Conservation (phyloP, 1,139 yeast genomes). For the Suhomyces coccinellae region DNA sequence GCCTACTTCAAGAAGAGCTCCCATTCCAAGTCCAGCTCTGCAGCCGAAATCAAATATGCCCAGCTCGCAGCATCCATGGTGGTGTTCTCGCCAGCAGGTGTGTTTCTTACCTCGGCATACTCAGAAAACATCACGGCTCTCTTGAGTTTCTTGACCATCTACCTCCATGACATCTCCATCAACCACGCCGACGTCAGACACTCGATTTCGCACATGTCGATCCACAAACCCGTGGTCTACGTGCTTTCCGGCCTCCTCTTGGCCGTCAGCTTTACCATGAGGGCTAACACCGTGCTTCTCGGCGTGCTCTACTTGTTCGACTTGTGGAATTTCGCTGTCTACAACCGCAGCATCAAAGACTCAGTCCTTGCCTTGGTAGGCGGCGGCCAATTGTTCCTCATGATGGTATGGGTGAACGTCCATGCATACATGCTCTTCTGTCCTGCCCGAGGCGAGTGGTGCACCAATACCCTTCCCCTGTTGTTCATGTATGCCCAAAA, state of each 20-base stretch:
- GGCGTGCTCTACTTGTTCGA: slow-evolving; percentile 71
- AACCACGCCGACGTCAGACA: slow-evolving; percentile 17
- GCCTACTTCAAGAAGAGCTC: slow-evolving; percentile 11
- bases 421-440: slow-evolving; percentile 63
- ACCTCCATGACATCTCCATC: slow-evolving; percentile 45
- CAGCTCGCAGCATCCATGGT: slow-evolving; percentile 9
- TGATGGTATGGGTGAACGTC: slow-evolving; percentile 49
- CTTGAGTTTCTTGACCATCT: slow-evolving; percentile 61
- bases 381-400: slow-evolving; percentile 54
- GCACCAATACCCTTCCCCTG: slow-evolving; percentile 55
- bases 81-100: slow-evolving; percentile 74
- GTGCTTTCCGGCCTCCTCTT: slow-evolving; percentile 59
- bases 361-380: slow-evolving; percentile 41
- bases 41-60: slow-evolving; percentile 4
- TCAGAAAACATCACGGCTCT: slow-evolving; percentile 75
- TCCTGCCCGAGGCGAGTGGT: slow-evolving; percentile 73
- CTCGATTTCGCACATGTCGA: slow-evolving; percentile 15
- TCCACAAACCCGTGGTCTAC: slow-evolving; percentile 26
- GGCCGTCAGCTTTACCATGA: slow-evolving; percentile 56
- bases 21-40: slow-evolving; percentile 7
- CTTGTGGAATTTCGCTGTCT: slow-evolving; percentile 29
- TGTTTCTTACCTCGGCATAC: slow-evolving; percentile 74
- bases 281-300: slow-evolving; percentile 75
- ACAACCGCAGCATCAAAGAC: slow-evolving; percentile 18
- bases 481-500: slow-evolving; percentile 74